Base-by-base conservation (phyloP, 345 rosid genomes). In the Cardamine resedifolia region DNA sequence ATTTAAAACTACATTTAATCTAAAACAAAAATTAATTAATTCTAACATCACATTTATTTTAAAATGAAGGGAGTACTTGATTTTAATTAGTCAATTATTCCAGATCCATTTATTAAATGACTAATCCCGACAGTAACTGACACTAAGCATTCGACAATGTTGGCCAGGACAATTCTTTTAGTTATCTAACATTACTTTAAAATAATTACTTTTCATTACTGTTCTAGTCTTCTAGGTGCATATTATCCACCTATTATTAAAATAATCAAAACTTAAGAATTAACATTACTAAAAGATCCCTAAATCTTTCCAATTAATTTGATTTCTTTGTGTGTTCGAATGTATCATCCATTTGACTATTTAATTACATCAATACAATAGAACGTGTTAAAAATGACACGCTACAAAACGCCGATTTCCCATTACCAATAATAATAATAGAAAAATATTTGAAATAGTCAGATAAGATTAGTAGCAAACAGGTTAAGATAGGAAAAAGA, bases 61-160 rank as follows among this genome's bases (percentile, higher is more conserved):
- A n/a, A n/a, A n/a, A n/a, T n/a, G n/a, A n/a, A n/a, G n/a, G n/a
- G n/a, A n/a, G n/a, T n/a, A n/a, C n/a, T n/a, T n/a, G n/a, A n/a
- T n/a, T n/a, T 68, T 58, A 50, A 30, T 19, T 50, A 74, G 55
- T 59, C 62, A 51, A 68, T 39, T 58, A 49, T 59, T 38, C 48
- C 23, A 58, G 66, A 58, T 73, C 53, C 2, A 20, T 74, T 58
- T 58, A 24, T 16, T 73, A 14, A 47, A 47, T 34, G 19, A 49
- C 50, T 58, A 47, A 50, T 50, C 58, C 78, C 55, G 47, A 67
- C 68, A 58, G 20, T 66, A 58, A 58, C 67, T 73, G 71, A 73
- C 77, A 73, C 5, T 47, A 57, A 65, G 66, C 72, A 57, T 57
- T 73, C 58, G 58, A 56, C 18, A 65, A 65, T 50, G 53, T 60